Base-by-base conservation (phyloP, 306 rosid species). In the Lablab purpureus region DNA sequence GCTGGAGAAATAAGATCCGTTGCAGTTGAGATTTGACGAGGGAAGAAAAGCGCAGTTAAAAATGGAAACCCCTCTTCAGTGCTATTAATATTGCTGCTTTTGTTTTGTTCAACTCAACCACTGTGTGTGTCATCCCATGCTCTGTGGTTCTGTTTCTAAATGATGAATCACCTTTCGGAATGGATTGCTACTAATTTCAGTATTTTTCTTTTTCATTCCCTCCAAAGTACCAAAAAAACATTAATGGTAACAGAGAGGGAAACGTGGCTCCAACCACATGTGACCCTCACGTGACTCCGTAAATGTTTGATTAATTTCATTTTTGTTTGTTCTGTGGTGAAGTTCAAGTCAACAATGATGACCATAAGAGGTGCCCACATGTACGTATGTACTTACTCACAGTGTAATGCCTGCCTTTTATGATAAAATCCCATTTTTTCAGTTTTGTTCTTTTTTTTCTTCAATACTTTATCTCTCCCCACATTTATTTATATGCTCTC, bases 281-380 rank as follows among this genome's bases (percentile, higher is more conserved):
- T 51, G 58, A 51, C 1, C 1, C 46, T 17, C 89, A 91, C 89
- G 87, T 82, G 88, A 83, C 7, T 60, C 50, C 50, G 51, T 74
- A 49, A 40, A 69, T 67, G 68, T 5, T 43, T 43, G 1, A 3
- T 43, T 43, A 43, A 0, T 40, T 40, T 40, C 45, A 9, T 9
- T 40, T 40, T 9, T 37, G 43, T 37, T 37, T 37, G 12, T 7
- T 37, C 11, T 34, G 9, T 34, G 5, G 7, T 30, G 6, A 34
- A 34, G 1, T 37, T 9, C 13, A 40, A 10, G 45, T 40, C 45
- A 40, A 40, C 45, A 40, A 40, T 40, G 13, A 40, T 40, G 12
- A 3, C 11, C 45, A 40, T 8, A 40, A 2, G 45, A 40, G 45
- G 12, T 40, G 45, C 12, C 45, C 10, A 34, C 40, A 9, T 34